These are phyloP conservation scores for Udeniomyces megalosporus DNA, from an alignment of 768 basidiomycete genomes.

Conservation along the genomic window DNA sequence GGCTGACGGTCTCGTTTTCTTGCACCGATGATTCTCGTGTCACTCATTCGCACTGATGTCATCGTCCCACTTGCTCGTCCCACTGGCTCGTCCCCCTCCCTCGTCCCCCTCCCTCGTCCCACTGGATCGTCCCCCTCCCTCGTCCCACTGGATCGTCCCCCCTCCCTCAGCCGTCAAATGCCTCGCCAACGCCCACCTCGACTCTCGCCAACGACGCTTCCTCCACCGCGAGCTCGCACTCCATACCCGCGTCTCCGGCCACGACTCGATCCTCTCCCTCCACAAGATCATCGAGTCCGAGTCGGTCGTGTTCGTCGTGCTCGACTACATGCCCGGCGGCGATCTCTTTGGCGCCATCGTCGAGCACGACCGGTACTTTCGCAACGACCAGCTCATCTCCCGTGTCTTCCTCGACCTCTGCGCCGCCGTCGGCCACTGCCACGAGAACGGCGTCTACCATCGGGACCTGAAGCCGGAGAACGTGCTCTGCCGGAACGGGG, in stretches of 20 bases:
- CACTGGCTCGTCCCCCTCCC: too few relatives aligned
- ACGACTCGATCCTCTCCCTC: slow-evolving; percentile 28
- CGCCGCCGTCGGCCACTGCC: slow-evolving; percentile 85
- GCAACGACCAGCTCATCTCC: slow-evolving; percentile 45
- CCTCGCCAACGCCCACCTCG: slow-evolving; percentile 41
- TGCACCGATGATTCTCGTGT: too few relatives aligned
- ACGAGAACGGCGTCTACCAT: slow-evolving; percentile 80
- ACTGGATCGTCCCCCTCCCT: background rate
- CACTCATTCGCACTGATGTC: too few relatives aligned
- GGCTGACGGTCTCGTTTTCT: too few relatives aligned
- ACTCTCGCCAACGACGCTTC: slow-evolving; percentile 46
- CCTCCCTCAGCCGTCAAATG: slow-evolving; percentile 64
- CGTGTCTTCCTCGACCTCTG: slow-evolving; percentile 83
- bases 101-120: background rate
- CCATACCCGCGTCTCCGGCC: slow-evolving; percentile 31
- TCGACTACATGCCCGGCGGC: slow-evolving; percentile 81
- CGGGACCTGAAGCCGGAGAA: slow-evolving; percentile 94
- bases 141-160: background rate
- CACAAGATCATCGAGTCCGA: slow-evolving; percentile 48
- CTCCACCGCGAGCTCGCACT: slow-evolving; percentile 52
- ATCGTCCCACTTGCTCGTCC: too few relatives aligned
- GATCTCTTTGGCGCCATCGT: slow-evolving; percentile 84
- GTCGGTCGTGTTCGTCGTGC: slow-evolving; percentile 54
- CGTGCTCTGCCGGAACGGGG: slow-evolving; percentile 17
- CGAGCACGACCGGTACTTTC: slow-evolving; percentile 31